Percentiles rank a stretch among this genome's conserved stretches.
Conservation (phyloP, 2,329 filamentous ascomycete genomes). For the Arthroderma sp. region DNA sequence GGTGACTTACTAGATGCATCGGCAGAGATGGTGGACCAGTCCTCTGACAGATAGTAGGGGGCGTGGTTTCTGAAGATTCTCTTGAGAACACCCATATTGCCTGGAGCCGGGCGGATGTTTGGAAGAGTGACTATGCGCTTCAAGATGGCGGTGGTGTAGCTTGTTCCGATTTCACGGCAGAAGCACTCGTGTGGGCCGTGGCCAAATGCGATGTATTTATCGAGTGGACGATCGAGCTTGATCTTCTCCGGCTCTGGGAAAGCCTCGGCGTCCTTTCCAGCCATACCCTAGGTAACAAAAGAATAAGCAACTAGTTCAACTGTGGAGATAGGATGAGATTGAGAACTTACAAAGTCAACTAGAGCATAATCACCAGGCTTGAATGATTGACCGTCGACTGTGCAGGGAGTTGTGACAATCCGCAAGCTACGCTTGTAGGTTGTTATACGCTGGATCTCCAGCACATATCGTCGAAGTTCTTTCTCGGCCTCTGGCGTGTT, state of each 20-base stretch:
- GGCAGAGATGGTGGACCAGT: conserved; percentile 8
- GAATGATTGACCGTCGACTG: conserved; percentile 7
- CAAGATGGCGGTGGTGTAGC: conserved; percentile 30
- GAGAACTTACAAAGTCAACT: conserved; percentile 23
- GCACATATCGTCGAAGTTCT: conserved; percentile 38
- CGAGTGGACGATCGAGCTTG: conserved; percentile 29
- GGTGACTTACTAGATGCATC: too few species aligned
- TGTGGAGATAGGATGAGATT: conserved; percentile 9
- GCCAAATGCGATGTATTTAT: conserved; percentile 32
- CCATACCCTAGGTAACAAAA: conserved; percentile 23
- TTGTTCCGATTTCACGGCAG: conserved; percentile 27
- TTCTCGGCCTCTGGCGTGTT: conserved; percentile 33
- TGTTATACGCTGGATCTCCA: conserved; percentile 30
- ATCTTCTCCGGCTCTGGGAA: conserved; percentile 30
- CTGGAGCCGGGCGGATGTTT: conserved; percentile 33
- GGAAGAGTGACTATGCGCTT: conserved; percentile 33
- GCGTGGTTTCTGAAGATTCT: conserved; percentile 28
- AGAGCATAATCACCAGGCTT: conserved; percentile 23
- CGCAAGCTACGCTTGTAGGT: conserved; percentile 25
- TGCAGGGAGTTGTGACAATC: conserved; percentile 21
- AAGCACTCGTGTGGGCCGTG: conserved; percentile 37
- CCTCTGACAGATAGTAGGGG: conserved; percentile 31
- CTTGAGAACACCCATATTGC: conserved; percentile 35
- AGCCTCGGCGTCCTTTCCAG: conserved; percentile 26
- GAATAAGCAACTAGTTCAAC: conserved; percentile 26